Evolutionary conservation across 164 flowering plant genomes (phyloP).

Genomic region (Euptelea pleiosperma): DNA sequence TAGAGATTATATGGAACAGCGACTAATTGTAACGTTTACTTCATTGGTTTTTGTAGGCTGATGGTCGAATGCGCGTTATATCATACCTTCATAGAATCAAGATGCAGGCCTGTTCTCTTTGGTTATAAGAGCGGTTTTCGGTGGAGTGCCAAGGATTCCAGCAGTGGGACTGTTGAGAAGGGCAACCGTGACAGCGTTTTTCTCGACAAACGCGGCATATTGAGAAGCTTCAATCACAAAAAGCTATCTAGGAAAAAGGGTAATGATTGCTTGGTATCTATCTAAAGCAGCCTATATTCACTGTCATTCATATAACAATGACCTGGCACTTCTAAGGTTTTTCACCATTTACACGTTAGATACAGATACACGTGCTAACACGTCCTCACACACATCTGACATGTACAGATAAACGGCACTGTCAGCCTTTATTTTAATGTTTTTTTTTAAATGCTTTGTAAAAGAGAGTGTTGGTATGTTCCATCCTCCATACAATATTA

Average conservation of each 20-base stretch:
- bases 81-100: slow-evolving; percentile 26
- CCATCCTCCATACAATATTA: too few species aligned
- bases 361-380: too few species aligned
- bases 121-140: slow-evolving; percentile 18
- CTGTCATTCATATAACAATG: too few species aligned
- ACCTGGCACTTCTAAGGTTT: too few species aligned
- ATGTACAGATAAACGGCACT: too few species aligned
- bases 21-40: slow-evolving; percentile 1
- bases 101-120: slow-evolving; percentile 8
- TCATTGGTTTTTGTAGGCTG: slow-evolving; percentile 35
- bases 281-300: too few species aligned
- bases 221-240: slow-evolving; percentile 52
- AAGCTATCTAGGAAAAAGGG: slow-evolving; percentile 61
- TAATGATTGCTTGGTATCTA: too few species aligned
- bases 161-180: slow-evolving; percentile 29
- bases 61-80: slow-evolving; percentile 18
- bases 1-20: not conserved
- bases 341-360: too few species aligned
- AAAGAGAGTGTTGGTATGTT: too few species aligned
- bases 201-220: slow-evolving; percentile 59
- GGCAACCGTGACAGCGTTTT: slow-evolving; percentile 44
- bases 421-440: too few species aligned
- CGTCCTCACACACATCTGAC: too few species aligned
- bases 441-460: too few species aligned
- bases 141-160: slow-evolving; percentile 27